A percentile compares a stretch with the other conserved stretches of the same genome.
These are phyloP conservation scores for Nakazawaea ambrosiae DNA, from an alignment of 805 yeast species.

Conservation along the genomic window DNA sequence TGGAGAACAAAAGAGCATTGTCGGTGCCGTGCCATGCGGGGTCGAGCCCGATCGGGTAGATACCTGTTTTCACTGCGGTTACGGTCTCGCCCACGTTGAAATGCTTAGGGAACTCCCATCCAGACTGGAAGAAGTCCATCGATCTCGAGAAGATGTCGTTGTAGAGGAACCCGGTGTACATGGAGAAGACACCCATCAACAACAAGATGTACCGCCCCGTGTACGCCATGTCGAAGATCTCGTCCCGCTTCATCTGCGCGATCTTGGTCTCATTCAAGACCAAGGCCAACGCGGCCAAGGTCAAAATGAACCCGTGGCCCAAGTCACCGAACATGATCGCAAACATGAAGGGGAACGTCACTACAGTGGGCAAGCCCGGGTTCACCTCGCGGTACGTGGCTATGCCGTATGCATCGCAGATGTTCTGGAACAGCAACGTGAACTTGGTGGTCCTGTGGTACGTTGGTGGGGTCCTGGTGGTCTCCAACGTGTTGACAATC, in stretches of 20 bases:
- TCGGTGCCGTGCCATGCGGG: constrained; percentile 80
- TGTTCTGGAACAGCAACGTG: constrained; percentile 61
- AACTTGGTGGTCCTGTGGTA: constrained; percentile 65
- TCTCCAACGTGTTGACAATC: constrained; percentile 51
- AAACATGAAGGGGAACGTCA: constrained; percentile 77
- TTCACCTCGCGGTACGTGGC: constrained; percentile 72
- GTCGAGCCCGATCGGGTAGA: constrained; percentile 60
- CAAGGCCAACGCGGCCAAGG: constrained; percentile 46
- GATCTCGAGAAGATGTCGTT: constrained; percentile 68
- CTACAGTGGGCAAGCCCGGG: constrained; percentile 68
- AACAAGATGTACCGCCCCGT: constrained; percentile 63
- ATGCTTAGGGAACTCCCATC: constrained; percentile 59
- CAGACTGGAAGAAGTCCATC: constrained; percentile 58
- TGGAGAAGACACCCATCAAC: constrained; percentile 66
- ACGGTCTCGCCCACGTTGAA: constrained; percentile 44
- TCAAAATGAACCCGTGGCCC: constrained; percentile 66
- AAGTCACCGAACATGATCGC: constrained; percentile 82
- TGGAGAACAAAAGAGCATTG: constrained; percentile 59
- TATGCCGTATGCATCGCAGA: constrained; percentile 72
- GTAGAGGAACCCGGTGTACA: constrained; percentile 68
- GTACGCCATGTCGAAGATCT: constrained; percentile 72
- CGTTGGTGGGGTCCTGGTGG: constrained; percentile 66
- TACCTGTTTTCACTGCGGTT: constrained; percentile 40
- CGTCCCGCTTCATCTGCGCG: constrained; percentile 55
- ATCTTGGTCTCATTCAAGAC: constrained; percentile 49